phyloP scores from a whole-genome alignment of 495 filamentous ascomycete genomes.

The Trichoderma gamsii region DNA sequence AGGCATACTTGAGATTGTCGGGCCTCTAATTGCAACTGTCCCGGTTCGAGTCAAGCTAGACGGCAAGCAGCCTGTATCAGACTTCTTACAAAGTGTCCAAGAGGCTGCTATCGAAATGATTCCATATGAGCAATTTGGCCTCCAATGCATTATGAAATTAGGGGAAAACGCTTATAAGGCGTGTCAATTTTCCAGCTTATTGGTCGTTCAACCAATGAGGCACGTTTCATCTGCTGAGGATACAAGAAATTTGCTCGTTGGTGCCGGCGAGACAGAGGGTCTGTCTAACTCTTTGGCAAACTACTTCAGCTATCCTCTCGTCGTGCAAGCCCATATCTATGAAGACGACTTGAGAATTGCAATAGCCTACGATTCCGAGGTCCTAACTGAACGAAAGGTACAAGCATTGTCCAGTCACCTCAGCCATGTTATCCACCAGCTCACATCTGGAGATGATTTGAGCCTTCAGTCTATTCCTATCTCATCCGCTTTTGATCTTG shows the following conservation, averaged over 20 bases:
- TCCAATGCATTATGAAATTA: background rate
- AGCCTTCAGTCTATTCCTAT: background rate
- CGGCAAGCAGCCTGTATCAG: conserved; percentile 13
- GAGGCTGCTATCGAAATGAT: conserved; percentile 30
- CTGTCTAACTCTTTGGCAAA: background rate
- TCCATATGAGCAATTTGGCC: conserved; percentile 22
- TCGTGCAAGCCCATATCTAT: conserved; percentile 18
- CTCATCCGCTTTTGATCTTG: background rate
- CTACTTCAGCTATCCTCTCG: conserved; percentile 21
- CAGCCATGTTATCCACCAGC: conserved; percentile 15
- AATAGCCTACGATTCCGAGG: conserved; percentile 18
- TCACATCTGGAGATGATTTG: background rate
- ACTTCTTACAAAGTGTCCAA: conserved; percentile 30
- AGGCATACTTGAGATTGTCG: conserved; percentile 42
- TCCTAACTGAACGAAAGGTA: conserved; percentile 19
- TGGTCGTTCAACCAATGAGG: background rate
- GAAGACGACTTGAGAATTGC: conserved; percentile 15
- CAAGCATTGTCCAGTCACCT: conserved; percentile 21
- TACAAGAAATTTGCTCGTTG: conserved; percentile 17
- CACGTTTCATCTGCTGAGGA: background rate
- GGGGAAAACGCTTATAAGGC: conserved; percentile 18
- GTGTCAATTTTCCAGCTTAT: conserved; percentile 37
- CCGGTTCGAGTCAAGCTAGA: conserved; percentile 39
- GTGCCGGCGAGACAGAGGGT: background rate
- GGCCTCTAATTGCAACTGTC: conserved; percentile 53